Base-by-base conservation (phyloP, 768 basidiomycete species). In the Grammothele lineata region DNA sequence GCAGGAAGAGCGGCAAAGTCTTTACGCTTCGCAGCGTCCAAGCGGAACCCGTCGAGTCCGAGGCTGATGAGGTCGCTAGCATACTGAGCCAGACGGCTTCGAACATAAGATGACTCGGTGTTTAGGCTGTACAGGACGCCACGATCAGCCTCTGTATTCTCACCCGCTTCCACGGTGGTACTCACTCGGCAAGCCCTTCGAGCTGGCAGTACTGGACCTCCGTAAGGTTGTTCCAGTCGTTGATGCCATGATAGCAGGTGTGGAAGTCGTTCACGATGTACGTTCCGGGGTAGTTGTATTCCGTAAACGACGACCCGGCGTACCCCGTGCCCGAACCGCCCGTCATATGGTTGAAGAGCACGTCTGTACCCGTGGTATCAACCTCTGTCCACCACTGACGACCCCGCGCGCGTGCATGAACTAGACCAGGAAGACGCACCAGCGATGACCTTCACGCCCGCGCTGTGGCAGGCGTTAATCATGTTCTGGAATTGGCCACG, bases 21-120 rank as follows among this genome's bases (percentile, higher is more conserved):
- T 70, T 47, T 55, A 83, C 82, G 72, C 66, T 86, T 86, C 0
- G 81, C 72, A n/a, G 83, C 80, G 57, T 86, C 83, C 19, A 85
- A 62, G 1, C 83, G 71, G 25, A 84, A 65, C 0, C 83, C 83
- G 51, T 82, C 79, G 0, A 79, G 72, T 2, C 83, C 83, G 7
- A 87, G 69, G 0, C 77, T 76, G 23, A 84, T 50, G 1, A 86
- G 63, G 45, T 85, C 80, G 54, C 83, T 82, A 4, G 59, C 76
- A 56, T 83, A 84, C 22, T 62, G 53, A 0, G 81, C 81, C 3
- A 86, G 70, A 4, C 68, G 62, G 1, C 61, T 61, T 18, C 78
- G 71, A 17, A 86, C 84, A 43, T 78, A 75, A 33, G 76, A 74
- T 0, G 78, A 79, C 1, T 80, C 78, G 0, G 85, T 86, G 0